These are phyloP conservation scores for Pyrenophora tritici-repentis DNA, from an alignment of 2,329 filamentous ascomycete species.

Conservation along the genomic window DNA sequence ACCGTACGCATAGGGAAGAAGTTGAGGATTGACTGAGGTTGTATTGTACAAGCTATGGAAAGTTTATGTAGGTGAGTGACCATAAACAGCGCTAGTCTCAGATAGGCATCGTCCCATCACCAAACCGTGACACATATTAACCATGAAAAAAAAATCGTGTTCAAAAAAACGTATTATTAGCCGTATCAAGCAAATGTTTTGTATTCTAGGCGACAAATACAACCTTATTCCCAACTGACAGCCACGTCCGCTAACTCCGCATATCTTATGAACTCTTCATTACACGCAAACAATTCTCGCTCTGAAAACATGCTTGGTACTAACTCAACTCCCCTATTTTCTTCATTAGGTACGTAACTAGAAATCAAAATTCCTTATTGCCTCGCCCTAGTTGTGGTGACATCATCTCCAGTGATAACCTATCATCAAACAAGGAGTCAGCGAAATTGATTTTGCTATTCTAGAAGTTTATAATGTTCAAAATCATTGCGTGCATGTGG, in stretches of 20 bases:
- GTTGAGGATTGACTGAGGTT: too few species aligned
- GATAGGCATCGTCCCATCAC: too few species aligned
- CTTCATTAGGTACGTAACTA: slow-evolving; percentile 33
- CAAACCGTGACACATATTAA: too few species aligned
- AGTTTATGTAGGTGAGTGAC: too few species aligned
- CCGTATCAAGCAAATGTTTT: too few species aligned
- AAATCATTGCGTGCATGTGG: slow-evolving; percentile 33
- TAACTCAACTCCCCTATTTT: slow-evolving; percentile 30
- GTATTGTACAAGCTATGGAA: too few species aligned
- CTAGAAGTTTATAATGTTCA: slow-evolving; percentile 32
- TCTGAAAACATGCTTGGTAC: slow-evolving; percentile 40
- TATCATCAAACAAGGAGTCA: slow-evolving; percentile 24
- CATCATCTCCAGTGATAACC: slow-evolving; percentile 30
- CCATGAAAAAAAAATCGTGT: too few species aligned
- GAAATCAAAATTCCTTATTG: slow-evolving; percentile 30
- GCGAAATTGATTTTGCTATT: slow-evolving; percentile 25
- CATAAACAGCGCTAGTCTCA: too few species aligned
- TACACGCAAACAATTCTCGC: slow-evolving; percentile 50
- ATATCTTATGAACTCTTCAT: slow-evolving; percentile 52
- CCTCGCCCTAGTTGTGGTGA: slow-evolving; percentile 35
- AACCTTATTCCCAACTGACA: background rate
- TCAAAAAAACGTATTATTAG: too few species aligned
- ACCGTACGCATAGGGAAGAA: too few species aligned
- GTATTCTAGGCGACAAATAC: too few species aligned
- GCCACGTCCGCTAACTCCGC: slow-evolving; percentile 21